These are phyloP conservation scores for Nigrospora sphaerica DNA, from an alignment of 2,329 filamentous ascomycete species.

Conservation along the genomic window DNA sequence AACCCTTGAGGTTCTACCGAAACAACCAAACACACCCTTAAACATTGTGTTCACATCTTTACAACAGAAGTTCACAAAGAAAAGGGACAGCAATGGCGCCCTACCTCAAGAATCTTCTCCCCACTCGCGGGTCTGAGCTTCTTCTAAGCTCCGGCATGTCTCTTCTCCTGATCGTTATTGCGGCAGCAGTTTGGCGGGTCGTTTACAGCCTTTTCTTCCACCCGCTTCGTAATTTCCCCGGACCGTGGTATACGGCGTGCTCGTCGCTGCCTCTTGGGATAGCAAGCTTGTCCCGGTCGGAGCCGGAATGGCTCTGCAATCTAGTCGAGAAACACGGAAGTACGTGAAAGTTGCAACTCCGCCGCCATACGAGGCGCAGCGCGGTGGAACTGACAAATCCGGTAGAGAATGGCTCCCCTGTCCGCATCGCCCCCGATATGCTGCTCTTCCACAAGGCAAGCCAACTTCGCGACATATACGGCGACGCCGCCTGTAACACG, in stretches of 20 bases:
- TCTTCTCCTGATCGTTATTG: not conserved
- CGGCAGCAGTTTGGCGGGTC: not conserved
- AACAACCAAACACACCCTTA: no score
- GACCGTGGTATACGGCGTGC: conserved; percentile 13
- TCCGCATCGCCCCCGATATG: conserved; percentile 28
- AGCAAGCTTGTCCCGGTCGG: conserved; percentile 8
- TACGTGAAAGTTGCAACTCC: not conserved
- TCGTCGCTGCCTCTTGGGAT: conserved; percentile 12
- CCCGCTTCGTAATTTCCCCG: conserved; percentile 13
- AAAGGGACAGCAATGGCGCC: not conserved
- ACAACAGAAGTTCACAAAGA: no score
- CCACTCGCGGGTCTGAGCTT: not conserved
- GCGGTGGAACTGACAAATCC: not conserved
- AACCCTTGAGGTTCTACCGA: no score
- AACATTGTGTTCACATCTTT: no score
- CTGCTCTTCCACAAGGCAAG: conserved; percentile 26
- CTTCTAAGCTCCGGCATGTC: not conserved
- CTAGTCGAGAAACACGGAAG: conserved; percentile 13
- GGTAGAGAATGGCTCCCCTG: conserved; percentile 16
- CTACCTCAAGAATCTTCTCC: not conserved
- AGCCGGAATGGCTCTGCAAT: conserved; percentile 13
- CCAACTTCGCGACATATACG: conserved; percentile 30
- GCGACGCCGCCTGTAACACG: conserved; percentile 25
- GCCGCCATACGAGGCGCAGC: no score
- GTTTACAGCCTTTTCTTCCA: conserved; percentile 14